Evolutionary conservation across 441 rosid species (phyloP).

Genomic region (Aleurites moluccanus): DNA sequence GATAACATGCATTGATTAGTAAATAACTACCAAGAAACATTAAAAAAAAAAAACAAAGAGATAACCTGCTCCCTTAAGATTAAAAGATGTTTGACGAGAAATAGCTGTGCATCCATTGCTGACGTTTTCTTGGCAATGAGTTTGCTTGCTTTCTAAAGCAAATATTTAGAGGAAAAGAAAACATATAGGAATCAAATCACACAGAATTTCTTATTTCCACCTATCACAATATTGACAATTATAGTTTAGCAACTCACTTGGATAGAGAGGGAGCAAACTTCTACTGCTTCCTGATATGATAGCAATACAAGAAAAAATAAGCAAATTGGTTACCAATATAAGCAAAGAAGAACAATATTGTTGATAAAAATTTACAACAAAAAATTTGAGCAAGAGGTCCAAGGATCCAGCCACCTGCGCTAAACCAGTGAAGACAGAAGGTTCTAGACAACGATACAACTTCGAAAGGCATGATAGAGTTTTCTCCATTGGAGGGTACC

Average conservation of each 20-base stretch:
- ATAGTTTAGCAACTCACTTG: conserved; percentile 61
- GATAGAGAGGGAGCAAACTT: conserved; percentile 82
- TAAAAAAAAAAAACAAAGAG: conserved; percentile 19
- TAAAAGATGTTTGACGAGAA: conserved; percentile 90
- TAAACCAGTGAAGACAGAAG: conserved; percentile 88
- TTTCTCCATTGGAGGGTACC: conserved; percentile 97
- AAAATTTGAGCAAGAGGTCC: conserved; percentile 13
- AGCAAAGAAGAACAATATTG: not conserved
- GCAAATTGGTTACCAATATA: conserved; percentile 15
- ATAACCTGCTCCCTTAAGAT: conserved; percentile 92
- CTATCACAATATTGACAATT: conserved; percentile 4
- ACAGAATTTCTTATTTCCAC: conserved; percentile 3
- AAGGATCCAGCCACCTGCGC: conserved; percentile 70
- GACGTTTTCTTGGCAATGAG: conserved; percentile 72
- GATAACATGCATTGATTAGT: not conserved
- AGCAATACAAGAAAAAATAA: conserved; percentile 25
- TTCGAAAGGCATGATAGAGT: conserved; percentile 90
- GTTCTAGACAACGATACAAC: conserved; percentile 84
- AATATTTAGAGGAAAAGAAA: conserved; percentile 2
- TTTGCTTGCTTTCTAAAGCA: conserved; percentile 84
- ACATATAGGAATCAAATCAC: not conserved
- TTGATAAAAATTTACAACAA: not conserved
- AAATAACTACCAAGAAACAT: conserved; percentile 26
- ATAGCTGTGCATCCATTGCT: conserved; percentile 90
- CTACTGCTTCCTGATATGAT: conserved; percentile 85